Conservation (phyloP, 306 rosid species). For the Vigna nakashimae region DNA sequence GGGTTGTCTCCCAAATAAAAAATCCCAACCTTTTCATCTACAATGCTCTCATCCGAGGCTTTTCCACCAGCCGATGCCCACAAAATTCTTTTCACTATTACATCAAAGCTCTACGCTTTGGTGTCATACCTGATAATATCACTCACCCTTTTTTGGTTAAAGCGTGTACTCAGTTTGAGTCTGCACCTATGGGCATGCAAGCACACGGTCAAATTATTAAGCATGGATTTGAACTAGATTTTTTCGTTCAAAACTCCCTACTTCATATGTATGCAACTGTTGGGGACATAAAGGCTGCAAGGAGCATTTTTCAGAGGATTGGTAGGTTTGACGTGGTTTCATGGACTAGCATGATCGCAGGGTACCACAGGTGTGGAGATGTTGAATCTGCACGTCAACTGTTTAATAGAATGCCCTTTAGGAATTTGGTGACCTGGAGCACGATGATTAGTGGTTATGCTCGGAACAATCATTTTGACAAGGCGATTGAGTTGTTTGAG, state of each 20-base stretch:
- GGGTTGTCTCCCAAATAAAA: slow-evolving; percentile 48
- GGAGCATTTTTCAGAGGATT: slow-evolving; percentile 40
- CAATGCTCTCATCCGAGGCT: slow-evolving; percentile 51
- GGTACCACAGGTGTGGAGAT: slow-evolving; percentile 48
- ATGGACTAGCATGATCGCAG: slow-evolving; percentile 54
- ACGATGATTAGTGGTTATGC: slow-evolving; percentile 55
- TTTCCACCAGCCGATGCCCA: slow-evolving; percentile 45
- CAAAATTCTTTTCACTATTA: slow-evolving; percentile 48
- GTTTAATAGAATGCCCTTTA: slow-evolving; percentile 53
- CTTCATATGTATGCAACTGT: slow-evolving; percentile 50
- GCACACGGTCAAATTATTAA: slow-evolving; percentile 48
- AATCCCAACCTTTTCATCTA: slow-evolving; percentile 55
- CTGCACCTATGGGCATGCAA: slow-evolving; percentile 45
- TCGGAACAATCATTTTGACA: slow-evolving; percentile 42
- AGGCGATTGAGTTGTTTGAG: slow-evolving; percentile 45
- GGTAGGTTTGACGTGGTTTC: slow-evolving; percentile 44
- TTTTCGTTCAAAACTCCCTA: slow-evolving; percentile 48
- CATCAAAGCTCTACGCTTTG: slow-evolving; percentile 45
- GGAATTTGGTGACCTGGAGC: slow-evolving; percentile 59
- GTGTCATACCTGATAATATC: slow-evolving; percentile 50
- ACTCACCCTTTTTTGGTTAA: slow-evolving; percentile 54
- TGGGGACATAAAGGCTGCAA: slow-evolving; percentile 46
- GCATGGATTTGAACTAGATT: slow-evolving; percentile 49
- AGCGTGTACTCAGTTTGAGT: slow-evolving; percentile 45
- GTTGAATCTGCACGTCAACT: slow-evolving; percentile 48